Conservation (phyloP, 2,329 filamentous ascomycete genomes). For the Coniosporium tulheliwenetii region DNA sequence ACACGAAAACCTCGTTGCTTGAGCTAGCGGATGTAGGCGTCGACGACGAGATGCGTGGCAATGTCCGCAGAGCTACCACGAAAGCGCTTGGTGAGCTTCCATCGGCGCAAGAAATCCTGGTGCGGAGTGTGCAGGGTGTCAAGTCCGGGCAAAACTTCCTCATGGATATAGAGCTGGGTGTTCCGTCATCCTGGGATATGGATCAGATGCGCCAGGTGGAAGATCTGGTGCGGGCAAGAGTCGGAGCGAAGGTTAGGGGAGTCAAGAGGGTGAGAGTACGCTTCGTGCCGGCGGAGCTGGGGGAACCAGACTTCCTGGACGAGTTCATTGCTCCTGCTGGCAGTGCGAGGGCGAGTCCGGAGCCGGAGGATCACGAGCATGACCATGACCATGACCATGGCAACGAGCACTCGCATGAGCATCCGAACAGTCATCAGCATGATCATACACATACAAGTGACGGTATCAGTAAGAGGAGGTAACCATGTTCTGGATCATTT, state of each 20-base stretch:
- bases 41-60: constrained; percentile 65
- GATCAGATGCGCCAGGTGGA: constrained; percentile 57
- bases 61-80: constrained; percentile 49
- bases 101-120: constrained; percentile 29
- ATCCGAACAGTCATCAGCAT: constrained; percentile 9
- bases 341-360: constrained; percentile 14
- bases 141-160: constrained; percentile 96
- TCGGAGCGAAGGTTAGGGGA: constrained; percentile 67
- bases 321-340: constrained; percentile 37
- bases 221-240: constrained; percentile 51
- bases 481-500: no score
- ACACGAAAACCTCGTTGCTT: constrained; percentile 65
- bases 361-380: constrained; percentile 10
- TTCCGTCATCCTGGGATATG: constrained; percentile 63
- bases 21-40: constrained; percentile 87
- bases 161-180: constrained; percentile 73
- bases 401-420: constrained; percentile 13
- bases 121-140: constrained; percentile 52
- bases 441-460: background rate
- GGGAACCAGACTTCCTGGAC: constrained; percentile 47
- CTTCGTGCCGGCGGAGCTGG: constrained; percentile 57
- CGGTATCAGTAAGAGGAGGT: no score
- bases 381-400: constrained; percentile 4
- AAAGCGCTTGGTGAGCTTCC: constrained; percentile 36
- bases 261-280: constrained; percentile 71